These are phyloP conservation scores for Antarctomyces pellizariae DNA, from an alignment of 495 filamentous ascomycete genomes.

Conservation along the genomic window DNA sequence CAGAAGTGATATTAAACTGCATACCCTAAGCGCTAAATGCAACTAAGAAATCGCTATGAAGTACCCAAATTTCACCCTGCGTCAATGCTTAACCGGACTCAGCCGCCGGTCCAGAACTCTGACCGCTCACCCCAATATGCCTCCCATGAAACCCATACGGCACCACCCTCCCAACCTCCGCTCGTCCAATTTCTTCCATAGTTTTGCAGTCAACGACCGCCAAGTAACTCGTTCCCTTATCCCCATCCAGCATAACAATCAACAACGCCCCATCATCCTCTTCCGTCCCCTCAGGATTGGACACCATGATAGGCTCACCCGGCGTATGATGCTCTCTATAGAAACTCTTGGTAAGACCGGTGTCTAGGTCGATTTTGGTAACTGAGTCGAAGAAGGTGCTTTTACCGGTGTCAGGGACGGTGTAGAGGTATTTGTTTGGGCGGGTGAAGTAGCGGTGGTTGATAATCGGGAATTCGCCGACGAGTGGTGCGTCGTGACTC, in stretches of 20 bases:
- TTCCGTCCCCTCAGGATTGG: constrained; percentile 20
- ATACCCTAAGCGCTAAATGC: too few relatives aligned
- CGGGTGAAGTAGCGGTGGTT: constrained; percentile 31
- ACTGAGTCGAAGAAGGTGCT: constrained; percentile 42
- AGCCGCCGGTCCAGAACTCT: too few relatives aligned
- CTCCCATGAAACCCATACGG: constrained; percentile 52
- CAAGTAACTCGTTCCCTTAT: constrained; percentile 37
- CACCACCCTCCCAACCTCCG: constrained; percentile 34
- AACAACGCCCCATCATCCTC: constrained; percentile 56
- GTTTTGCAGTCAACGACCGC: constrained; percentile 41
- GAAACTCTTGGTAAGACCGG: constrained; percentile 27
- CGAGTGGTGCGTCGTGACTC: neutral
- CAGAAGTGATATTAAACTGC: too few relatives aligned
- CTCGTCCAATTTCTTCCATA: constrained; percentile 42
- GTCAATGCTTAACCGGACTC: too few relatives aligned
- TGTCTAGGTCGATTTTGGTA: constrained; percentile 40
- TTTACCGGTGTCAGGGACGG: constrained; percentile 27
- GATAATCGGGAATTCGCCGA: constrained; percentile 39
- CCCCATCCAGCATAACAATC: constrained; percentile 47
- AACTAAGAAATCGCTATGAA: too few relatives aligned
- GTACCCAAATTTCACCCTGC: too few relatives aligned
- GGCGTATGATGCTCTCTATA: constrained; percentile 36
- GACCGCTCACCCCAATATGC: constrained; percentile 21
- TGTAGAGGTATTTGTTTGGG: constrained; percentile 41
- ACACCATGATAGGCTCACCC: constrained; percentile 52